A percentile compares a stretch with the other conserved stretches of the same genome.
These are phyloP conservation scores for Capsicum pubescens DNA, from an alignment of 257 asterid genomes.

Conservation along the genomic window DNA sequence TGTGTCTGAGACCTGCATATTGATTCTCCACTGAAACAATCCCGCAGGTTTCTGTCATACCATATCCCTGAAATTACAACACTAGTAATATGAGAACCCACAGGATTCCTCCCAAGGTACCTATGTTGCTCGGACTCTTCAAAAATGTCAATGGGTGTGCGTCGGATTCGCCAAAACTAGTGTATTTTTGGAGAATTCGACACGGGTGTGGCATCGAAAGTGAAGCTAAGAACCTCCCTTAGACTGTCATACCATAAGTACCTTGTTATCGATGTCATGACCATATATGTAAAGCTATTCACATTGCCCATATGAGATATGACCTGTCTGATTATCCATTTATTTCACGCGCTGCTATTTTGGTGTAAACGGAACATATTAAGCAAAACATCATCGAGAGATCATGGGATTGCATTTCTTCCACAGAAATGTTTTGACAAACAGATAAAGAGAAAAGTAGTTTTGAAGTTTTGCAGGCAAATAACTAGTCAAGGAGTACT, in stretches of 20 bases:
- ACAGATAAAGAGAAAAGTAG: neutral
- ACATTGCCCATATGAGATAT: neutral
- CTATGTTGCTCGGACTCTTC: too few species aligned
- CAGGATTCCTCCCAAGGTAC: neutral
- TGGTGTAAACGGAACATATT: neutral
- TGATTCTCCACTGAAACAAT: constrained; percentile 65
- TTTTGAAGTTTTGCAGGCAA: constrained; percentile 5
- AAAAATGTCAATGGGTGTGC: too few species aligned
- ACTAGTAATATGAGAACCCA: constrained; percentile 24
- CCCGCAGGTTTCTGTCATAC: constrained; percentile 95
- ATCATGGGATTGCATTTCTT: neutral
- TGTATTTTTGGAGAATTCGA: too few species aligned
- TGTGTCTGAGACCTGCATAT: constrained; percentile 62
- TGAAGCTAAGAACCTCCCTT: too few species aligned
- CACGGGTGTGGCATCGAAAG: too few species aligned
- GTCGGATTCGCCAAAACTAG: too few species aligned
- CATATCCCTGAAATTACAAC: constrained; percentile 74
- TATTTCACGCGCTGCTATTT: neutral
- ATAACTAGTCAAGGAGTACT: neutral
- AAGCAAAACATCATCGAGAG: neutral
- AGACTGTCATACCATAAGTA: too few species aligned
- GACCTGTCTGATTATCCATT: neutral
- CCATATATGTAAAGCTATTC: neutral
- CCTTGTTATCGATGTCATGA: neutral
- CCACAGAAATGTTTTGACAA: neutral